Evolutionary conservation across 202 grass and related monocot species (phyloP).

Genomic region (Schoenoplectus tabernaemontani): DNA sequence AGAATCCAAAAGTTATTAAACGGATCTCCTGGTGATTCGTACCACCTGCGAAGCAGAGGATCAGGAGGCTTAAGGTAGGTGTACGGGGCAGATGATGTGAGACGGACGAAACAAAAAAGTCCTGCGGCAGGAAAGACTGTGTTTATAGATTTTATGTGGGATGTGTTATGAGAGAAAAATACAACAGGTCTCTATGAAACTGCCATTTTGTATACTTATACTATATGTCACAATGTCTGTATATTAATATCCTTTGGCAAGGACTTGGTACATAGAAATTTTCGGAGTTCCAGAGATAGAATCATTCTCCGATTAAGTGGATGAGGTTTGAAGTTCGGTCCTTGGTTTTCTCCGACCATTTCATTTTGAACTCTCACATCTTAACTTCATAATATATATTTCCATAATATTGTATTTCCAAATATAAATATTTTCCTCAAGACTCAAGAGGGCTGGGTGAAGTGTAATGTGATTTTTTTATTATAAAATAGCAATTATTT

Average conservation of each 20-base stretch:
- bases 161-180: not conserved
- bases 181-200: no score
- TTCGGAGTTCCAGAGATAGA: not conserved
- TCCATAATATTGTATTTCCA: not conserved
- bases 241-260: not conserved
- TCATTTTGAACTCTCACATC: not conserved
- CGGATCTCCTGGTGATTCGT: not conserved
- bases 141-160: not conserved
- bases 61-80: not conserved
- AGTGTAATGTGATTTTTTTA: not conserved
- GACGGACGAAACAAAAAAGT: not conserved
- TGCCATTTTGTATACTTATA: no score
- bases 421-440: not conserved
- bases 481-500: not conserved
- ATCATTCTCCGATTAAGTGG: not conserved
- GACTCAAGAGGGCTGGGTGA: no score
- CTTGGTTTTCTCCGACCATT: not conserved
- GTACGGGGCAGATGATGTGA: conserved; percentile 12
- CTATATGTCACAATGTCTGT: no score
- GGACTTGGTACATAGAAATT: not conserved
- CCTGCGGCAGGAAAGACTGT: not conserved
- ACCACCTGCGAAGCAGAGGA: no score
- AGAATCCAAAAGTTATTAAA: no score
- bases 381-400: not conserved
- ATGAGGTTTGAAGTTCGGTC: not conserved